Conservation (phyloP, 1,284 basidiomycete genomes). For the Malassezia slooffiae region DNA sequence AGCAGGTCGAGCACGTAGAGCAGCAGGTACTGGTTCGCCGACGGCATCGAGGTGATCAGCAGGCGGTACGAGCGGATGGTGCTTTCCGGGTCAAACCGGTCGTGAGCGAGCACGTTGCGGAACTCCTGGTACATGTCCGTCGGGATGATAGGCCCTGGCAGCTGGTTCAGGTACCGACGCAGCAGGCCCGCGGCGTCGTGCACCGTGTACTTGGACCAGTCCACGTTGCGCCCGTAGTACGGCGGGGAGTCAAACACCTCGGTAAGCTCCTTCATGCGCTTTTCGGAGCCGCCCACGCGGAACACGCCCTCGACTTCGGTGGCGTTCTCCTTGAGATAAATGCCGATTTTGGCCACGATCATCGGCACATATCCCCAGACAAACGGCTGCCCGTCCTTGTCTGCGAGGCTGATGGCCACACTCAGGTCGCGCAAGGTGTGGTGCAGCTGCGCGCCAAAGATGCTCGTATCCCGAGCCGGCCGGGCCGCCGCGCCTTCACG, state of each 20-base stretch:
- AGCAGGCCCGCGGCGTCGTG: conserved; percentile 96
- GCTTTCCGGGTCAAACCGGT: conserved; percentile 25
- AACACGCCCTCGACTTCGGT: conserved; percentile 93
- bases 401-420: conserved; percentile 88
- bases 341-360: conserved; percentile 88
- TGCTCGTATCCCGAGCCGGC: background rate
- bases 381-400: conserved; percentile 48
- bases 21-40: conserved; percentile 80
- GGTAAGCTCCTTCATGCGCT: conserved; percentile 90
- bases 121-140: conserved; percentile 77
- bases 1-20: conserved; percentile 91
- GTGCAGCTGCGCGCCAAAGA: conserved; percentile 75
- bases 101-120: conserved; percentile 57
- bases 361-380: conserved; percentile 72
- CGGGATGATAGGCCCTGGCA: conserved; percentile 79
- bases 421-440: conserved; percentile 75
- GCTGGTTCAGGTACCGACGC: conserved; percentile 83
- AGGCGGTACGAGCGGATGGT: conserved; percentile 56
- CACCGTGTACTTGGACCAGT: conserved; percentile 81
- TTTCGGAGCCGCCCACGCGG: conserved; percentile 63
- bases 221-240: conserved; percentile 82
- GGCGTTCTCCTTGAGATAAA: conserved; percentile 53
- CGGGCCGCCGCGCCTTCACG: background rate
- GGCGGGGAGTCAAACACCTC: conserved; percentile 77
- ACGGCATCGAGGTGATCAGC: conserved; percentile 72